phyloP scores from a whole-genome alignment of 768 basidiomycete genomes.

The Tulasnella sp. region DNA sequence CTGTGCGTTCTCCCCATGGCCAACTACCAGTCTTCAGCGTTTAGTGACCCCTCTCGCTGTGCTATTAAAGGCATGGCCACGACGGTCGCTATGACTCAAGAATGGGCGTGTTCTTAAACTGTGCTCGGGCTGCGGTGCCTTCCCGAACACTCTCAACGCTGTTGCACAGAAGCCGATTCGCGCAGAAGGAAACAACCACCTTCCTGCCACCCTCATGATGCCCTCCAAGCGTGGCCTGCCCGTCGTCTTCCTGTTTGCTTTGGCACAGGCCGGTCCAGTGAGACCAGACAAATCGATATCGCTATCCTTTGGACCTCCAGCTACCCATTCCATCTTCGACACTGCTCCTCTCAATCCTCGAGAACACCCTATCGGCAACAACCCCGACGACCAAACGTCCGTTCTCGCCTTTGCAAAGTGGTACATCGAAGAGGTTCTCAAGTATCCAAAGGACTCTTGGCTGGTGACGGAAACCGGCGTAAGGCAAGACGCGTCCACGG shows the following conservation, averaged over 20 bases:
- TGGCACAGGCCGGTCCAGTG: background rate
- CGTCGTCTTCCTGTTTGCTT: background rate
- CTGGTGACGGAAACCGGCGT: slow-evolving; percentile 62
- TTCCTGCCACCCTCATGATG: background rate
- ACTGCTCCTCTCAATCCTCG: slow-evolving; percentile 39
- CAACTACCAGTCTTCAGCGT: too few relatives aligned
- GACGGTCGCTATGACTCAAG: too few relatives aligned
- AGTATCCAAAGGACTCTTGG: slow-evolving; percentile 40
- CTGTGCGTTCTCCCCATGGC: too few relatives aligned
- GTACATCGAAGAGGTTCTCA: slow-evolving; percentile 55
- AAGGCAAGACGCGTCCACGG: slow-evolving; percentile 79
- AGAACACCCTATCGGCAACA: slow-evolving; percentile 35
- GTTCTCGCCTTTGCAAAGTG: slow-evolving; percentile 59
- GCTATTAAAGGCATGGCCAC: too few relatives aligned
- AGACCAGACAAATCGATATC: slow-evolving; percentile 38
- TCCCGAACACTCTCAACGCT: too few relatives aligned
- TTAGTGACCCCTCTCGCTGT: too few relatives aligned
- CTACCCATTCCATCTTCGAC: slow-evolving; percentile 56
- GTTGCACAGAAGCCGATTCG: too few relatives aligned
- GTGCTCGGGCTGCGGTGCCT: too few relatives aligned
- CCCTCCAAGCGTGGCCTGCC: background rate
- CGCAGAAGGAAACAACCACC: too few relatives aligned
- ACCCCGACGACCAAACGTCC: slow-evolving; percentile 38
- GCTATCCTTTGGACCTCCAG: slow-evolving; percentile 79
- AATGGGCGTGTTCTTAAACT: too few relatives aligned